Evolutionary conservation across 2,329 filamentous ascomycete genomes (phyloP).

Genomic region (Pseudocercospora musae): DNA sequence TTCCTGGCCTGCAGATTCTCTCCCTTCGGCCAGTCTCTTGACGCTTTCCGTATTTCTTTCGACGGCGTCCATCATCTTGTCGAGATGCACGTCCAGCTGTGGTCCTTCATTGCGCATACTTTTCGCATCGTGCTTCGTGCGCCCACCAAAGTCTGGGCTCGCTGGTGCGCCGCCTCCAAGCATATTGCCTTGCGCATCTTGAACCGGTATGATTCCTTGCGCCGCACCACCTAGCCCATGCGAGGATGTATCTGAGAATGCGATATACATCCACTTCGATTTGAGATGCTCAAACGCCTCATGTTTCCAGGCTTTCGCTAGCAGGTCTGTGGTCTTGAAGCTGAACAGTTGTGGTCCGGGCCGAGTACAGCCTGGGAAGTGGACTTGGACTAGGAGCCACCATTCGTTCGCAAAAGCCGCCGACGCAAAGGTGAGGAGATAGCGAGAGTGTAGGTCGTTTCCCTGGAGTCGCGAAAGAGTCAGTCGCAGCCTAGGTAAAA

Average conservation of each 20-base stretch:
- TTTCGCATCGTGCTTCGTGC: constrained; percentile 16
- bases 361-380: constrained; percentile 30
- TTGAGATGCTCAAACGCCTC: constrained; percentile 30
- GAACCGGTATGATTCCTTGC: constrained; percentile 31
- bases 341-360: constrained; percentile 34
- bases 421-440: constrained; percentile 34
- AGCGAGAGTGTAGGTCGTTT: constrained; percentile 30
- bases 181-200: constrained; percentile 29
- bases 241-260: constrained; percentile 20
- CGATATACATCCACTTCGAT: constrained; percentile 34
- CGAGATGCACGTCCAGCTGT: constrained; percentile 27
- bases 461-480: constrained; percentile 12
- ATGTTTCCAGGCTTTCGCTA: constrained; percentile 31
- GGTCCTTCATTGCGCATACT: constrained; percentile 16
- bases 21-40: constrained; percentile 16
- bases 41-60: constrained; percentile 28
- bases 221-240: constrained; percentile 24
- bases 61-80: constrained; percentile 27
- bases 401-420: constrained; percentile 33
- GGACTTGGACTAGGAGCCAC: constrained; percentile 32
- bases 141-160: constrained; percentile 14
- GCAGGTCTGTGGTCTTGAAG: constrained; percentile 30
- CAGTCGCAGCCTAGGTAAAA: neutral
- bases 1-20: constrained; percentile 2
- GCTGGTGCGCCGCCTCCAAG: constrained; percentile 21